Conservation (phyloP, 2,329 filamentous ascomycete species). For the Aspergillus flavus region DNA sequence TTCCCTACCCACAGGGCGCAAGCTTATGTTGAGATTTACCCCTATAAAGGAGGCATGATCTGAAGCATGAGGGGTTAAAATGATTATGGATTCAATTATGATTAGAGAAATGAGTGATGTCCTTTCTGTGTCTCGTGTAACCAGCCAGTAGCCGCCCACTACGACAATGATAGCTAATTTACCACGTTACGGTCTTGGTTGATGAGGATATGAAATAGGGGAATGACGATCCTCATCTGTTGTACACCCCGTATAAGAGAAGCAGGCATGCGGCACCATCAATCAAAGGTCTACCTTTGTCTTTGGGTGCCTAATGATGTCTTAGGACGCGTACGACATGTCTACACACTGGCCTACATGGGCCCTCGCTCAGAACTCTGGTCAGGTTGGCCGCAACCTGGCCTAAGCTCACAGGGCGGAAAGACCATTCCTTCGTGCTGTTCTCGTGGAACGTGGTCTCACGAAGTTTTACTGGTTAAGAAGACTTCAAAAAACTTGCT, state of each 20-base stretch:
- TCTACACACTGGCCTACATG: too few relatives aligned
- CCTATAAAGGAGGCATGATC: neutral
- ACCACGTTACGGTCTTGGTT: neutral
- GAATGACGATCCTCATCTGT: neutral
- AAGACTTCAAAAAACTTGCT: neutral
- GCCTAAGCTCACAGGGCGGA: neutral
- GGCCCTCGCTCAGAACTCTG: neutral
- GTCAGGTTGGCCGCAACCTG: neutral
- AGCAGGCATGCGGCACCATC: neutral
- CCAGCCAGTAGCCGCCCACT: neutral
- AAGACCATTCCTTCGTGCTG: neutral
- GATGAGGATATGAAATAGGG: neutral
- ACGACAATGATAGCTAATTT: neutral
- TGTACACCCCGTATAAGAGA: neutral
- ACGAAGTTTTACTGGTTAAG: neutral
- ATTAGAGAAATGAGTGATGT: neutral
- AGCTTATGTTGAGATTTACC: constrained; percentile 30
- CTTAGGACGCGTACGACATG: neutral
- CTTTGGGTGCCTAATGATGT: neutral
- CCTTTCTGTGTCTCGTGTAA: neutral
- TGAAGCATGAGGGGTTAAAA: neutral
- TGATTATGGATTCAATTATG: neutral
- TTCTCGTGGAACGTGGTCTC: neutral
- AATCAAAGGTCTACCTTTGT: neutral
- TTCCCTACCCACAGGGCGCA: constrained; percentile 30